Evolutionary conservation across 148 eudicot genomes (phyloP).

Genomic region (Fagopyrum tataricum): DNA sequence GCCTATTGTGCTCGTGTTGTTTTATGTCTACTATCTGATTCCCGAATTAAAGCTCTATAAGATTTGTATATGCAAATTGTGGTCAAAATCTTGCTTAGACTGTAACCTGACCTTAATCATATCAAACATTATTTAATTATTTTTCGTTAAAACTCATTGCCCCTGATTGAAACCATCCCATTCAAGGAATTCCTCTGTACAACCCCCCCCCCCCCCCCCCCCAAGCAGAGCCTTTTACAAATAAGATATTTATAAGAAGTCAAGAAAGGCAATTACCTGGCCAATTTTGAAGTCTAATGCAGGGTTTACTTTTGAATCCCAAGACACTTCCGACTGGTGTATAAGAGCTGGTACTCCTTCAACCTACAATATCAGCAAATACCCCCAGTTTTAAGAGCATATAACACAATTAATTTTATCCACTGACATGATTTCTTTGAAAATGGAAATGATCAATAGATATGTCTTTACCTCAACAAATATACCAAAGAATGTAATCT

Average conservation of each 20-base stretch:
- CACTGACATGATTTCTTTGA: neutral
- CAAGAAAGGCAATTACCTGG: conserved; percentile 40
- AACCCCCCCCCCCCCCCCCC: neutral
- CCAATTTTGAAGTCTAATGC: conserved; percentile 74
- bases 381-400: neutral
- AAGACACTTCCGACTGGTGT: conserved; percentile 89
- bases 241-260: neutral
- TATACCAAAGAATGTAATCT: conserved; percentile 82
- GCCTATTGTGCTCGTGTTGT: no score
- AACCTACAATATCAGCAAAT: conserved; percentile 41
- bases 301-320: conserved; percentile 82
- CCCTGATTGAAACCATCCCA: neutral
- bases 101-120: neutral
- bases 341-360: conserved; percentile 91
- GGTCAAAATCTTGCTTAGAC: neutral
- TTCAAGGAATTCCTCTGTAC: neutral
- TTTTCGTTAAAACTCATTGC: neutral
- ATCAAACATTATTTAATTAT: neutral
- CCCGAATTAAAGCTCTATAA: neutral
- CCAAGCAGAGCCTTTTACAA: neutral
- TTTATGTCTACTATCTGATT: no score
- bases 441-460: neutral
- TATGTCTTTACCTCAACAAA: conserved; percentile 72
- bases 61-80: neutral
- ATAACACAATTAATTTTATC: neutral